Conservation (phyloP, 495 filamentous ascomycete genomes). For the Hyaloscypha finlandica region DNA sequence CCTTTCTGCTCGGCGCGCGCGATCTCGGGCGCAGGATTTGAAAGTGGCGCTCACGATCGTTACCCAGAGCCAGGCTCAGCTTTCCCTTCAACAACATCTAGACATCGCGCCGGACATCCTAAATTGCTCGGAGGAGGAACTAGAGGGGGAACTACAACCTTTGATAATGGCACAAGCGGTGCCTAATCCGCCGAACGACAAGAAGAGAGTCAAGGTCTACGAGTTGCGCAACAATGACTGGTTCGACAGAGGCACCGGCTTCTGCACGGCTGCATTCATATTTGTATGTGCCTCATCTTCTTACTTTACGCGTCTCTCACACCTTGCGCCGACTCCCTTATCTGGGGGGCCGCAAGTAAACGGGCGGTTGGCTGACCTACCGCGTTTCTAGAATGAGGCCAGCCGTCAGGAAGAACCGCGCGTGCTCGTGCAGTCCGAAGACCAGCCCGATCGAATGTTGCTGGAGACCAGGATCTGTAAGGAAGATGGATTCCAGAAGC, state of each 20-base stretch:
- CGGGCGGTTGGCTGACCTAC: constrained; percentile 32
- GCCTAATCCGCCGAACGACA: constrained; percentile 75
- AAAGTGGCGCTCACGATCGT: constrained; percentile 33
- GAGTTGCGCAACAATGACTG: constrained; percentile 98
- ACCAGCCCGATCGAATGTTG: constrained; percentile 77
- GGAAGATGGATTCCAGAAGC: constrained; percentile 97
- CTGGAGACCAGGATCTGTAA: constrained; percentile 89
- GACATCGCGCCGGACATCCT: constrained; percentile 29
- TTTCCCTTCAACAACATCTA: constrained; percentile 31
- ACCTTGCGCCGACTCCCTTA: background rate
- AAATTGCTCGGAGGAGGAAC: constrained; percentile 26
- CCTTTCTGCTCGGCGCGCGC: constrained; percentile 9
- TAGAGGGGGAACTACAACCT: constrained; percentile 38
- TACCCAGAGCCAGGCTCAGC: constrained; percentile 26
- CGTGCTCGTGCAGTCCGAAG: constrained; percentile 92
- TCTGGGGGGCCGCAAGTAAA: constrained; percentile 19
- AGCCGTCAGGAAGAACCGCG: constrained; percentile 67
- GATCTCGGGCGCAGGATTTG: constrained; percentile 26
- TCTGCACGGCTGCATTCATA: constrained; percentile 75
- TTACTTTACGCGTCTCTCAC: background rate
- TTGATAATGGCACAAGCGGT: constrained; percentile 86
- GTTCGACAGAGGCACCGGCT: constrained; percentile 96
- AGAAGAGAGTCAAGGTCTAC: constrained; percentile 98
- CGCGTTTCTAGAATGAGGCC: constrained; percentile 30
- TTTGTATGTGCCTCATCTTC: constrained; percentile 60